These are phyloP conservation scores for Smittium culicis DNA, from an alignment of 371 early-diverging fungal species.

Conservation along the genomic window DNA sequence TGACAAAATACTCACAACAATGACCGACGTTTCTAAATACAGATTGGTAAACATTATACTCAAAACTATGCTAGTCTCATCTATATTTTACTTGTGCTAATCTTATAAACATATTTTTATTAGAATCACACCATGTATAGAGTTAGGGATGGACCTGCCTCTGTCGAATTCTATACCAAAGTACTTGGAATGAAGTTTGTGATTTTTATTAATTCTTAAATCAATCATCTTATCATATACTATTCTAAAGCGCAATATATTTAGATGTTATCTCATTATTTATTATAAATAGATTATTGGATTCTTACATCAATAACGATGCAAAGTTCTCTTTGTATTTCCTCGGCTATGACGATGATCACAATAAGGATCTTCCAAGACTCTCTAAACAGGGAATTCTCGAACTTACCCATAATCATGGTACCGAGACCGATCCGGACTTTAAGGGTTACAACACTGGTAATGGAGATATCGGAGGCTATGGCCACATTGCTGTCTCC, in stretches of 20 bases:
- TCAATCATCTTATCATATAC: neutral
- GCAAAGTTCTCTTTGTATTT: conserved; percentile 71
- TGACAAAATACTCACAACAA: no score
- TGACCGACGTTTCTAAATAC: conserved; percentile 5
- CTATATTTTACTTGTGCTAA: neutral
- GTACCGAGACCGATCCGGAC: conserved; percentile 55
- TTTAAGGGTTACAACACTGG: conserved; percentile 56
- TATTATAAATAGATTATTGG: conserved; percentile 34
- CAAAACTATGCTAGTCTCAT: neutral
- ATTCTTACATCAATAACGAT: conserved; percentile 37
- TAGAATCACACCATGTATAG: conserved; percentile 74
- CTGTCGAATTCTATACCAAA: conserved; percentile 59
- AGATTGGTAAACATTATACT: conserved; percentile 4
- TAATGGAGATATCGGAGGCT: conserved; percentile 60
- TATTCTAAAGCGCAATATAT: neutral
- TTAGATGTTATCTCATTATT: neutral
- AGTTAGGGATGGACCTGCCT: conserved; percentile 62
- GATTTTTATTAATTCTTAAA: neutral
- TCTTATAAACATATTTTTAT: conserved; percentile 14
- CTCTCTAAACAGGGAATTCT: conserved; percentile 54
- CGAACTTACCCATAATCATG: conserved; percentile 81
- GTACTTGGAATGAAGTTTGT: conserved; percentile 70
- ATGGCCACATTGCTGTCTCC: conserved; percentile 66
- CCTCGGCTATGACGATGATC: conserved; percentile 48
- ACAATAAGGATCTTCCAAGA: conserved; percentile 37